A percentile compares a stretch with the other conserved stretches of the same genome.
Conservation (phyloP, 306 rosid genomes). For the Begonia peltatifolia region DNA sequence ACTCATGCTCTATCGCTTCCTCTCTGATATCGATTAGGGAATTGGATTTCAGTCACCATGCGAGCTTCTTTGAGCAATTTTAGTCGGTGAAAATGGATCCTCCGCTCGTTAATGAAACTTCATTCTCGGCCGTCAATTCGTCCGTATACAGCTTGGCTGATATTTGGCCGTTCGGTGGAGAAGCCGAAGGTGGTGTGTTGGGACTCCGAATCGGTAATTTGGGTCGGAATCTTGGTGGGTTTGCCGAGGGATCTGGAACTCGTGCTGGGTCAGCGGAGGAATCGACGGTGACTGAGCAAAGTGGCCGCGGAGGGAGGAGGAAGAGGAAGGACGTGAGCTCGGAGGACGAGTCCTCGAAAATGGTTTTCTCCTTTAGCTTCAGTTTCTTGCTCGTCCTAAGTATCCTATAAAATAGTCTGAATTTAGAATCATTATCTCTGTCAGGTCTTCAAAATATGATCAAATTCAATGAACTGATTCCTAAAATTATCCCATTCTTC, state of each 20-base stretch:
- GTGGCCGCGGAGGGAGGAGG: conserved; percentile 30
- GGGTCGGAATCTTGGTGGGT: conserved; percentile 16
- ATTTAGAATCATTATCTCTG: no score
- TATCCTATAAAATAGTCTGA: no score
- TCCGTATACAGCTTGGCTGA: conserved; percentile 59
- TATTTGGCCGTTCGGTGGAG: conserved; percentile 60
- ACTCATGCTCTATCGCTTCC: not conserved
- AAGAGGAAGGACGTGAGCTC: conserved; percentile 52
- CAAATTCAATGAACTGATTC: no score
- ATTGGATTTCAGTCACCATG: not conserved
- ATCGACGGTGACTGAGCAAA: conserved; percentile 55
- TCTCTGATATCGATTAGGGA: not conserved
- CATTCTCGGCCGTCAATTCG: conserved; percentile 65
- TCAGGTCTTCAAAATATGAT: no score
- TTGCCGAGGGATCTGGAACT: conserved; percentile 25
- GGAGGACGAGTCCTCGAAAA: conserved; percentile 60
- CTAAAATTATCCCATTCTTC: no score
- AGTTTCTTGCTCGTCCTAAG: not conserved
- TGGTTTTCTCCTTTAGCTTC: conserved; percentile 9
- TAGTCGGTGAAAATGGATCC: conserved; percentile 46
- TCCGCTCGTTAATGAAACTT: conserved; percentile 52
- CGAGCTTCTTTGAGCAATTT: conserved; percentile 13
- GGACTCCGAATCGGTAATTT: conserved; percentile 33
- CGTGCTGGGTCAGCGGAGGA: conserved; percentile 49
- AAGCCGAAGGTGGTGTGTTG: conserved; percentile 13